Evolutionary conservation across 1,284 basidiomycete genomes (phyloP), one percentile per base, ranked within the genome.

Genomic region (Ceratobasidium sp.): DNA sequence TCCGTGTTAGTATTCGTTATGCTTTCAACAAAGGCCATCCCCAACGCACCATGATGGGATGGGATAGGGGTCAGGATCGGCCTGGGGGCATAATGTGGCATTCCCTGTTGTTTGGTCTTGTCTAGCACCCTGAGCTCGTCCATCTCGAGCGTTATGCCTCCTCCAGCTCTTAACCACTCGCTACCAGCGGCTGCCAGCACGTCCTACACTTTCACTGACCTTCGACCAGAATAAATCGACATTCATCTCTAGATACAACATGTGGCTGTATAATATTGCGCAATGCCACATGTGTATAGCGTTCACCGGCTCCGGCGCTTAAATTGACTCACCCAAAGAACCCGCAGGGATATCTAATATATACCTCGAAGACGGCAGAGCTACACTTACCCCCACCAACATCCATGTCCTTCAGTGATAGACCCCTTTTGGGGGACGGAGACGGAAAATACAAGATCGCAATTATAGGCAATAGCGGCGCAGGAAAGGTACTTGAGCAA

Each of bases 51-150:
- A 63, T 73, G 66, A 56, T 60, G 65, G 65, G 33, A 53, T 63
- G 59, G 74, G 51, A 69, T 67, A 63, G 57, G 66, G 77, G 78
- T 62, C 67, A 41, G 44, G 56, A 60, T 60, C 54, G 56, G 15
- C 56, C 33, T 44, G 67, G 41, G 41, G 31, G 31, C 45, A 27
- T 44, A 71, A 50, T 56, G 67, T 71, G 67, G 67, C 67, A 56
- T 2, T 19, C 67, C 54, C 54, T 71, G 9, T 71, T 71, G 56
- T 60, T 71, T 71, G 67, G 51, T 11, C 22, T 8, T 57, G 66
- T 56, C n/a, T 56, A 36, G 31, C 33, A 41, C 15, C 5, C n/a
- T 24, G 47, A 6, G 11, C 36, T 41, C 11, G 4, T 11, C 36
- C 48, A 51, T 51, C 19, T 51, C 19, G n/a, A 24, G 48, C 22